Conservation (phyloP, 1,284 basidiomycete species). For the Ganoderma multipileum region DNA sequence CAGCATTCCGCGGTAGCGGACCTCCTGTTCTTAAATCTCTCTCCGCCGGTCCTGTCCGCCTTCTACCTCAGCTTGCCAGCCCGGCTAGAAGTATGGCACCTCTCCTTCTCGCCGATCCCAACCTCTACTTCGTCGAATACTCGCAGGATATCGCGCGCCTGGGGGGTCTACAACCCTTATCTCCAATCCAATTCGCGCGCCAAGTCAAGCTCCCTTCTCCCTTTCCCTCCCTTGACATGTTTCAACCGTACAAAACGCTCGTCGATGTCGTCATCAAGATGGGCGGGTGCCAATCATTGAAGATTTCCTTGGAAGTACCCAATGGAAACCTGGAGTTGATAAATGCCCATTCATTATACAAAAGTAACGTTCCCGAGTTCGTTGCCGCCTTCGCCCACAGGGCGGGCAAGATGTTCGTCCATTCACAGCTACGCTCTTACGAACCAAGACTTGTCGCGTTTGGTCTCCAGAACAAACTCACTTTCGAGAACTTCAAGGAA, state of each 20-base stretch:
- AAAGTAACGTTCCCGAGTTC: conserved; percentile 10
- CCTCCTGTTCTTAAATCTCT: conserved; percentile 1
- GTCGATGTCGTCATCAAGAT: background rate
- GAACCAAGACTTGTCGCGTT: conserved; percentile 12
- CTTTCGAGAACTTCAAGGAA: conserved; percentile 21
- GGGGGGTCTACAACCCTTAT: background rate
- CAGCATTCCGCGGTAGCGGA: background rate
- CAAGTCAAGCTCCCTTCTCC: conserved; percentile 2
- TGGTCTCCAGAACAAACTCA: conserved; percentile 14
- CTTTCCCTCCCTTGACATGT: background rate
- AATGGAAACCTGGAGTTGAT: conserved; percentile 1
- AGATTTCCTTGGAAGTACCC: conserved; percentile 3
- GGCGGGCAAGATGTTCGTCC: conserved; percentile 13
- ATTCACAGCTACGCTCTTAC: conserved; percentile 10
- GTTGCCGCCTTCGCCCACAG: conserved; percentile 11
- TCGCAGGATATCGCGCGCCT: background rate
- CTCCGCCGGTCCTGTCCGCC: conserved; percentile 3
- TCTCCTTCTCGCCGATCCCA: background rate
- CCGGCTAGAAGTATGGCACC: background rate
- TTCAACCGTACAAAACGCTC: background rate
- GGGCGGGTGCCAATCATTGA: background rate
- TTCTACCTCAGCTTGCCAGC: conserved; percentile 8
- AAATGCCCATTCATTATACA: background rate
- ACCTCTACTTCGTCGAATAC: background rate
- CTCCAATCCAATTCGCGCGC: background rate